These are phyloP conservation scores for Leccinum subtestaceum DNA, from an alignment of 768 basidiomycete genomes.

Conservation along the genomic window DNA sequence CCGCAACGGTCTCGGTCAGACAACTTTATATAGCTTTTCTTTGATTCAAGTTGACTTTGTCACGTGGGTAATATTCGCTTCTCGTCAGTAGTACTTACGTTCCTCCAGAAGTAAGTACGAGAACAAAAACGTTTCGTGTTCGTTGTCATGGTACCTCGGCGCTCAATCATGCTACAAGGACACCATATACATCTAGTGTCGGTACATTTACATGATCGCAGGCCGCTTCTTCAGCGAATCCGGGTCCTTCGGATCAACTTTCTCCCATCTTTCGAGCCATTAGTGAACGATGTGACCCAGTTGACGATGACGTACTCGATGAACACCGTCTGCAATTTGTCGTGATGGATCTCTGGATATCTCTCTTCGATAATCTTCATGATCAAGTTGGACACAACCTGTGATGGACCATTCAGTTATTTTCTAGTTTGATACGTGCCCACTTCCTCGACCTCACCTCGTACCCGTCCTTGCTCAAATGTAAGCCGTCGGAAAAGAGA, in stretches of 20 bases:
- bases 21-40: slow-evolving; percentile 38
- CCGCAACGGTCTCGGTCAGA: slow-evolving; percentile 12
- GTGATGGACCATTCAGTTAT: slow-evolving; percentile 4
- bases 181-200: background rate
- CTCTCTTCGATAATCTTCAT: slow-evolving; percentile 51
- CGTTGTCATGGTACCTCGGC: slow-evolving; percentile 14
- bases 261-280: slow-evolving; percentile 22
- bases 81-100: background rate
- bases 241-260: slow-evolving; percentile 23
- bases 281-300: background rate
- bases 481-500: slow-evolving; percentile 75
- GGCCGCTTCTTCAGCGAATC: slow-evolving; percentile 21
- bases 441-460: slow-evolving; percentile 42
- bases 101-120: background rate
- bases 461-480: slow-evolving; percentile 75
- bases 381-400: slow-evolving; percentile 69
- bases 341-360: slow-evolving; percentile 69
- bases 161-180: background rate
- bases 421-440: background rate
- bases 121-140: slow-evolving; percentile 10
- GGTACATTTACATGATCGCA: slow-evolving; percentile 7
- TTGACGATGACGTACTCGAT: slow-evolving; percentile 46
- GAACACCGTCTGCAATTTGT: slow-evolving; percentile 57
- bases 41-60: slow-evolving; percentile 54
- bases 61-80: slow-evolving; percentile 25